Percentiles rank a stretch among this genome's conserved stretches.
Conservation (phyloP, 2,329 filamentous ascomycete genomes). For the Juglanconis juglandina region DNA sequence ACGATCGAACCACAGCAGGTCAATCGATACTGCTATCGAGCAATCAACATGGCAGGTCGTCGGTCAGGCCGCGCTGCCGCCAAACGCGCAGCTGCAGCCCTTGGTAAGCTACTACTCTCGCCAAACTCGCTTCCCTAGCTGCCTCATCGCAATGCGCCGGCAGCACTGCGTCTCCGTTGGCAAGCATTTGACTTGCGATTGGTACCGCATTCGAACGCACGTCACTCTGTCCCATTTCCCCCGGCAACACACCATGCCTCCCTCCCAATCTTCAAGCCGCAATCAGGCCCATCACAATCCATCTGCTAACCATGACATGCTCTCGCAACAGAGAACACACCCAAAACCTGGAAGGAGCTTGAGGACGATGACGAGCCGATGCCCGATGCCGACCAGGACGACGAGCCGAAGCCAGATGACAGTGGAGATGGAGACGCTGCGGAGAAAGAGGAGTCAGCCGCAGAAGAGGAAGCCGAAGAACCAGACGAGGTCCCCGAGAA, state of each 20-base stretch:
- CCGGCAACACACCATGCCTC: too few relatives aligned
- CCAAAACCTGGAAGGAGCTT: slow-evolving; percentile 39
- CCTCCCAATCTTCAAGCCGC: too few relatives aligned
- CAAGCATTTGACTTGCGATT: background rate
- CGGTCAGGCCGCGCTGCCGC: slow-evolving; percentile 43
- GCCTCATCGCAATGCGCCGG: background rate
- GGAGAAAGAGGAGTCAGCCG: slow-evolving; percentile 38
- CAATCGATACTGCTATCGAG: background rate
- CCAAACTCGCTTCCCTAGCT: slow-evolving; percentile 4
- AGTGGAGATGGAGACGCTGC: slow-evolving; percentile 32
- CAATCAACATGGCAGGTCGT: slow-evolving; percentile 28
- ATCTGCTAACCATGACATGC: background rate
- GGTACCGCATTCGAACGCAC: background rate
- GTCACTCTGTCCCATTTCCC: background rate
- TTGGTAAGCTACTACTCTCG: slow-evolving; percentile 30
- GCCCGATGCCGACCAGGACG: slow-evolving; percentile 40
- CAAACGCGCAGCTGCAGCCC: slow-evolving; percentile 40
- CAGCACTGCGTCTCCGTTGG: background rate
- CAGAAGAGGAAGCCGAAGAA: slow-evolving; percentile 33
- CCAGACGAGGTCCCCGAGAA: slow-evolving; percentile 37
- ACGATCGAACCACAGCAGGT: background rate
- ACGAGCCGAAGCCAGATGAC: slow-evolving; percentile 28
- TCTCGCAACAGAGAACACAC: slow-evolving; percentile 42
- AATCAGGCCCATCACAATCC: background rate
- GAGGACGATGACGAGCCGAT: slow-evolving; percentile 46